A percentile compares a stretch with the other conserved stretches of the same genome.
Conservation (phyloP, 2,329 filamentous ascomycete species). For the Aspergillus awamori region DNA sequence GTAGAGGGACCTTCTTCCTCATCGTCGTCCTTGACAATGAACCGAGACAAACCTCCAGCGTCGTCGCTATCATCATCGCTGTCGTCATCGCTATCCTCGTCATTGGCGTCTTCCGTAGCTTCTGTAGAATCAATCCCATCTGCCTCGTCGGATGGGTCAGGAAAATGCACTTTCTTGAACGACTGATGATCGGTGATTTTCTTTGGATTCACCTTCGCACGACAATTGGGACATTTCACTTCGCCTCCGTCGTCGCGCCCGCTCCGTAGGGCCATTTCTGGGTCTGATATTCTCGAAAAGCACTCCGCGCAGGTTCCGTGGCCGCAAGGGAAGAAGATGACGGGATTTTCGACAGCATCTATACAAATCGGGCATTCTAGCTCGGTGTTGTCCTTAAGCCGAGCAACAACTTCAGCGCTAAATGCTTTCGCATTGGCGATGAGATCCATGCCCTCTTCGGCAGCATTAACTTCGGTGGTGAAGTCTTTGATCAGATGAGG, state of each 20-base stretch:
- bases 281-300: conserved; percentile 69
- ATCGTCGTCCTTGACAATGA: conserved; percentile 32
- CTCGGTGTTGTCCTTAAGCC: conserved; percentile 62
- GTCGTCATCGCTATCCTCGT: conserved; percentile 44
- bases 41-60: conserved; percentile 23
- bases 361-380: conserved; percentile 85
- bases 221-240: conserved; percentile 75
- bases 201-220: conserved; percentile 65
- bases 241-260: conserved; percentile 59
- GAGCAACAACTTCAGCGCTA: conserved; percentile 61
- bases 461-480: conserved; percentile 52
- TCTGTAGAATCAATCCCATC: conserved; percentile 19
- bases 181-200: conserved; percentile 73
- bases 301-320: conserved; percentile 80
- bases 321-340: conserved; percentile 80
- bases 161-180: conserved; percentile 74
- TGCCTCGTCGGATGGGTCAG: conserved; percentile 48
- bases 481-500: conserved; percentile 71
- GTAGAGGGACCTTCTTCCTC: conserved; percentile 34
- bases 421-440: conserved; percentile 66
- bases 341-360: conserved; percentile 72
- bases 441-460: conserved; percentile 59
- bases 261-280: conserved; percentile 58
- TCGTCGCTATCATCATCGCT: conserved; percentile 33
- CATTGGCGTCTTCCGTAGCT: conserved; percentile 19